phyloP scores from a whole-genome alignment of 1,284 basidiomycete genomes.

The Boletus semigastroideus region DNA sequence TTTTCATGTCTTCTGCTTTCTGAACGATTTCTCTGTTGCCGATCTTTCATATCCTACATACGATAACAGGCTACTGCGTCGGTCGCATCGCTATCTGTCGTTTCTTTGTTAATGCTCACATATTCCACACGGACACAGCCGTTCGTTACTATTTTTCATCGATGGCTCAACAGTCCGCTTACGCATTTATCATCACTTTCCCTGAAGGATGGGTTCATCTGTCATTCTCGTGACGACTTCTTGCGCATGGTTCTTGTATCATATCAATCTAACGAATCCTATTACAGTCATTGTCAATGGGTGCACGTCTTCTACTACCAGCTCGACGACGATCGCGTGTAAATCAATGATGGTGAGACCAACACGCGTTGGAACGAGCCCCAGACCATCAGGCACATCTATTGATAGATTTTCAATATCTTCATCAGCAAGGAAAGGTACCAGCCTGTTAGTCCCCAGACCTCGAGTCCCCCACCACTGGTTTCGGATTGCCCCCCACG shows the following conservation, averaged over 20 bases:
- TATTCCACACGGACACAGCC: conserved; percentile 15
- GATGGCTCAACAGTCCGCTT: conserved; percentile 15
- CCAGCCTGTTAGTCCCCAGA: conserved; percentile 84
- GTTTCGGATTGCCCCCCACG: conserved; percentile 31
- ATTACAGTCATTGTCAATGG: background rate
- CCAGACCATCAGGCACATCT: background rate
- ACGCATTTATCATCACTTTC: conserved; percentile 17
- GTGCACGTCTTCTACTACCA: background rate
- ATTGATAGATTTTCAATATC: conserved; percentile 24
- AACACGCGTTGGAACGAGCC: background rate
- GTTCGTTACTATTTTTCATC: conserved; percentile 7
- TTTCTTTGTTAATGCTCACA: conserved; percentile 30
- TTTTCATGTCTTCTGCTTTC: conserved; percentile 18
- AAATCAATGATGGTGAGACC: background rate
- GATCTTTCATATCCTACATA: conserved; percentile 25
- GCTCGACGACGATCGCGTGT: background rate
- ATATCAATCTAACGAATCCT: conserved; percentile 18
- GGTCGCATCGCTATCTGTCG: conserved; percentile 26
- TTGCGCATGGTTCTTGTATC: conserved; percentile 27
- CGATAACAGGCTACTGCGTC: conserved; percentile 14
- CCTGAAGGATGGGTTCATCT: conserved; percentile 12
- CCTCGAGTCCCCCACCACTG: conserved; percentile 50
- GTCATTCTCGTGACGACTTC: conserved; percentile 17
- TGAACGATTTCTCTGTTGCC: conserved; percentile 14
- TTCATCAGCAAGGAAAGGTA: conserved; percentile 59